Evolutionary conservation across 192 early-diverging fungal genomes (phyloP).

Genomic region (Umbelopsis vinacea): DNA sequence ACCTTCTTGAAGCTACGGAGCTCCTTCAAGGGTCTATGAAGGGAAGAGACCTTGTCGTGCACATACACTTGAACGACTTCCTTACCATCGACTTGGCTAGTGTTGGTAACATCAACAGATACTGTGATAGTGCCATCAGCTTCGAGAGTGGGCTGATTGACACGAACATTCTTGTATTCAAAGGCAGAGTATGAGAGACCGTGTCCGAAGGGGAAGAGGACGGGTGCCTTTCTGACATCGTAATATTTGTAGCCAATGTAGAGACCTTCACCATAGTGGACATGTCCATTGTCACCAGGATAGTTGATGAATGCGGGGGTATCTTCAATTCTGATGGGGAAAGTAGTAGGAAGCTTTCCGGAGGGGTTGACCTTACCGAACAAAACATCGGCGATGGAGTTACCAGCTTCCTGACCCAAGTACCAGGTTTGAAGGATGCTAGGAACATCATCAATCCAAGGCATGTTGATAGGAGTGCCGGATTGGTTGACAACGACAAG

Average conservation of each 20-base stretch:
- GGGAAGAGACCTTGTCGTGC: slow-evolving; percentile 50
- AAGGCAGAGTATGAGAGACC: slow-evolving; percentile 56
- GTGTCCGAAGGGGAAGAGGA: slow-evolving; percentile 55
- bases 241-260: slow-evolving; percentile 36
- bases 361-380: slow-evolving; percentile 58
- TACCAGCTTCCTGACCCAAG: slow-evolving; percentile 59
- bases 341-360: slow-evolving; percentile 57
- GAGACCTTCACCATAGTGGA: slow-evolving; percentile 33
- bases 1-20: slow-evolving; percentile 56
- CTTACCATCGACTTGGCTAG: slow-evolving; percentile 44
- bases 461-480: slow-evolving; percentile 28
- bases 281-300: slow-evolving; percentile 28
- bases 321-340: slow-evolving; percentile 49
- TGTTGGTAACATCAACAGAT: slow-evolving; percentile 46
- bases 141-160: slow-evolving; percentile 21
- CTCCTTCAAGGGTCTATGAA: slow-evolving; percentile 46
- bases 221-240: slow-evolving; percentile 31
- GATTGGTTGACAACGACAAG: slow-evolving; percentile 30
- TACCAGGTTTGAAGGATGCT: slow-evolving; percentile 49
- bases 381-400: slow-evolving; percentile 57
- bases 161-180: slow-evolving; percentile 47
- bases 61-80: slow-evolving; percentile 54
- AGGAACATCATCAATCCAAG: slow-evolving; percentile 31
- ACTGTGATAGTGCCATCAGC: slow-evolving; percentile 43
- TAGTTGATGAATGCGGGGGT: slow-evolving; percentile 32